These are phyloP conservation scores for Plasmodium knowlesi DNA, from an alignment of 169 alveolate genomes.

Conservation along the genomic window DNA sequence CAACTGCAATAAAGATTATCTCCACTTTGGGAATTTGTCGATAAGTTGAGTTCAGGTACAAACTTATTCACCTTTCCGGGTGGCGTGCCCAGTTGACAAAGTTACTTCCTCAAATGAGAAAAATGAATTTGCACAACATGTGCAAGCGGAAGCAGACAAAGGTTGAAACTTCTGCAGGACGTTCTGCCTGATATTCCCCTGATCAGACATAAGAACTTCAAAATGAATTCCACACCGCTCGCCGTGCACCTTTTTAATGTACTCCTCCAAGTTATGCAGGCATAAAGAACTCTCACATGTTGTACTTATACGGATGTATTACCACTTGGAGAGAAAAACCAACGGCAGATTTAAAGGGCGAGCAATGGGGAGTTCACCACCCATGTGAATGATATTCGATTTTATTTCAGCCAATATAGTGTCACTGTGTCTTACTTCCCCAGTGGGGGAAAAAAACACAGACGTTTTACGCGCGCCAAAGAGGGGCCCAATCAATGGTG, in stretches of 20 bases:
- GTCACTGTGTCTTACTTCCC: neutral
- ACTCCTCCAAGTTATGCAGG: neutral
- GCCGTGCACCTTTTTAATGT: neutral
- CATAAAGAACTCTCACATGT: neutral
- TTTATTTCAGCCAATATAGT: neutral
- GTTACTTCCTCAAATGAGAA: neutral
- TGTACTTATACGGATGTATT: neutral
- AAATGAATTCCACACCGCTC: neutral
- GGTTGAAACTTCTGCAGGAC: neutral
- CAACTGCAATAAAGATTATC: neutral
- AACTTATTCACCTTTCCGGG: neutral
- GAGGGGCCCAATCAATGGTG: neutral
- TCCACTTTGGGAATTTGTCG: neutral
- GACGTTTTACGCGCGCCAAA: neutral
- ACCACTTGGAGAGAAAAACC: neutral
- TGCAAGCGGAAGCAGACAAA: neutral
- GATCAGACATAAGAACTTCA: neutral
- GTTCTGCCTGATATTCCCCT: neutral
- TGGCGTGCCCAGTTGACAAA: neutral
- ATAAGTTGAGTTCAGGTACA: neutral
- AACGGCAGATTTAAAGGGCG: neutral
- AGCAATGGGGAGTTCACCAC: neutral
- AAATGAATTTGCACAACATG: neutral
- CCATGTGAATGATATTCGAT: neutral
- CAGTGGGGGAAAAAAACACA: neutral